Evolutionary conservation across 331 rosid species (phyloP).

Genomic region (Stylosanthes scabra): DNA sequence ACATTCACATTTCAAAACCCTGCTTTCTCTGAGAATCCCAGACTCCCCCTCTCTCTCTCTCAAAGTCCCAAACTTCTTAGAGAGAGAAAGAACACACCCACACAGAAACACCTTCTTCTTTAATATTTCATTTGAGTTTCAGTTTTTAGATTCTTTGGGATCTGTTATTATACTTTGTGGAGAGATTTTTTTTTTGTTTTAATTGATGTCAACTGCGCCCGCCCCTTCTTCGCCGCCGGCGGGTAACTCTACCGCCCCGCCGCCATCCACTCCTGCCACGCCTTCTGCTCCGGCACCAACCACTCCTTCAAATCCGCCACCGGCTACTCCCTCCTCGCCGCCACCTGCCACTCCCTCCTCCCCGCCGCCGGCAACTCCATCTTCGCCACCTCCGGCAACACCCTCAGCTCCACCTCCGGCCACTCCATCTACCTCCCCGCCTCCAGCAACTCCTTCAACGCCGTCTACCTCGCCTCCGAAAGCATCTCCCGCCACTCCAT

Average conservation of each 20-base stretch:
- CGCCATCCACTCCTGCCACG: slow-evolving; percentile 39
- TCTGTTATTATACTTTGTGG: background rate
- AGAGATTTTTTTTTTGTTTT: background rate
- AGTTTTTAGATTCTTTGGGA: background rate
- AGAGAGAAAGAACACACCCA: no score
- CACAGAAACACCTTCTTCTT: background rate
- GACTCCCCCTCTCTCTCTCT: no score
- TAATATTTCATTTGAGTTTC: background rate
- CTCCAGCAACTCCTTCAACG: slow-evolving; percentile 41
- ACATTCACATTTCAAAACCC: slow-evolving; percentile 31
- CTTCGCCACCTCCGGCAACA: background rate
- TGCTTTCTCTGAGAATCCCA: slow-evolving; percentile 16
- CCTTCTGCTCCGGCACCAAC: slow-evolving; percentile 44
- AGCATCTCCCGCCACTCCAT: slow-evolving; percentile 22
- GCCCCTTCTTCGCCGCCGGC: slow-evolving; percentile 56
- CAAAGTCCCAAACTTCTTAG: no score
- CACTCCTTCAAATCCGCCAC: slow-evolving; percentile 40
- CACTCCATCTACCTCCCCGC: slow-evolving; percentile 35
- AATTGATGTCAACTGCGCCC: slow-evolving; percentile 45
- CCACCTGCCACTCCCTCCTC: slow-evolving; percentile 13
- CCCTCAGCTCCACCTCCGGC: slow-evolving; percentile 40
- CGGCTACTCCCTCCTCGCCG: slow-evolving; percentile 27
- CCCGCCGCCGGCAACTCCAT: no score
- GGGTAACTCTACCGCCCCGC: slow-evolving; percentile 52
- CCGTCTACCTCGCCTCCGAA: slow-evolving; percentile 43